phyloP scores from a whole-genome alignment of 192 early-diverging fungal genomes.

The Rhizoclosmatium globosum region DNA sequence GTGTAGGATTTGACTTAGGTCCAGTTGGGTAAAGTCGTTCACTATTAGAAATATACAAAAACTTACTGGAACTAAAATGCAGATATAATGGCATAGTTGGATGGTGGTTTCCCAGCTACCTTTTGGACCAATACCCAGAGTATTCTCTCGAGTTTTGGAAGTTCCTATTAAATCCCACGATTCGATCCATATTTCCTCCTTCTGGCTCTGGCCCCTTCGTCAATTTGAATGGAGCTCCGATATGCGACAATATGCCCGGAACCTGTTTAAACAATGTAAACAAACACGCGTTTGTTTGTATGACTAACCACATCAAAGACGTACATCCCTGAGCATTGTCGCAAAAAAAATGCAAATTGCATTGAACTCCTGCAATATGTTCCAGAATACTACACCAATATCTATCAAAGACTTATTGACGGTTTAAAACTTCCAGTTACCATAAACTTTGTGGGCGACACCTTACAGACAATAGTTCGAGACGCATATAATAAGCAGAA shows the following conservation, averaged over 20 bases:
- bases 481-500: not conserved
- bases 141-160: slow-evolving; percentile 36
- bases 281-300: no score
- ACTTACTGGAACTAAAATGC: no score
- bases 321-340: not conserved
- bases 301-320: not conserved
- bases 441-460: slow-evolving; percentile 13
- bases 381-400: not conserved
- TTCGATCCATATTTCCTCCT: not conserved
- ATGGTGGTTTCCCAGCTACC: slow-evolving; percentile 14
- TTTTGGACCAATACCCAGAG: slow-evolving; percentile 26
- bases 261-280: slow-evolving; percentile 4
- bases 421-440: not conserved
- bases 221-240: not conserved
- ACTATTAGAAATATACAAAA: not conserved
- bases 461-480: not conserved
- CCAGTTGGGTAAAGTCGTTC: not conserved
- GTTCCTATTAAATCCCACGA: slow-evolving; percentile 16
- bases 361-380: slow-evolving; percentile 1
- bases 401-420: slow-evolving; percentile 1
- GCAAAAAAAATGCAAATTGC: not conserved
- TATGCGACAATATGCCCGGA: slow-evolving; percentile 9
- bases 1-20: not conserved
- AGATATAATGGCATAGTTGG: slow-evolving; percentile 30
- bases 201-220: not conserved